Percentiles rank a stretch among this genome's conserved stretches.
Conservation (phyloP, 805 yeast species). For the Lipomyces anomalus region DNA sequence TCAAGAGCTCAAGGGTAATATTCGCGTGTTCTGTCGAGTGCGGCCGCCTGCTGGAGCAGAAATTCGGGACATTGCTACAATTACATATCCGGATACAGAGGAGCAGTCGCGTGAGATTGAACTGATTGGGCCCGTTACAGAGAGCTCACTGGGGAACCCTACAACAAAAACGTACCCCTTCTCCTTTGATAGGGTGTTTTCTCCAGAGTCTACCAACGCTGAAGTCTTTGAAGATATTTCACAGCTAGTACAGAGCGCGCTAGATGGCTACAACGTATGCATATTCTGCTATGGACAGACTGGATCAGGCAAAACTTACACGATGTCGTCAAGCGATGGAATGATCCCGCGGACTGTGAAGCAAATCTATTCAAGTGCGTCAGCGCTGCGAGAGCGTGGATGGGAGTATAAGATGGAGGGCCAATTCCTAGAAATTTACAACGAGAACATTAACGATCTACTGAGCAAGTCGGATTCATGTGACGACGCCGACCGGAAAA, state of each 20-base stretch:
- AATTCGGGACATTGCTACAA: constrained; percentile 27
- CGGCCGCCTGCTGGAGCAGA: constrained; percentile 47
- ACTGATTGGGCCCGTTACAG: constrained; percentile 25
- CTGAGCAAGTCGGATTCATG: constrained; percentile 36
- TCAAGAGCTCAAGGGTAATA: constrained; percentile 87
- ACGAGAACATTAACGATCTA: constrained; percentile 72
- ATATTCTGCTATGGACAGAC: constrained; percentile 97
- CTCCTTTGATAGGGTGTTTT: constrained; percentile 75
- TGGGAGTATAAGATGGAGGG: constrained; percentile 63
- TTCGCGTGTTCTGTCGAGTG: constrained; percentile 82
- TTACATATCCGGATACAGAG: constrained; percentile 33
- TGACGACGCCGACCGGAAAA: constrained; percentile 31
- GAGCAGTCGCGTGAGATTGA: constrained; percentile 26
- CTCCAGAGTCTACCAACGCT: constrained; percentile 45
- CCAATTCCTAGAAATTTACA: constrained; percentile 84
- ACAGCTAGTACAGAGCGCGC: constrained; percentile 74
- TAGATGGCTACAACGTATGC: constrained; percentile 88
- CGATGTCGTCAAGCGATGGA: constrained; percentile 74
- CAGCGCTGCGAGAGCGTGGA: constrained; percentile 45
- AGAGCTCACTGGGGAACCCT: constrained; percentile 12
- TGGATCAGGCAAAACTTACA: constrained; percentile 88
- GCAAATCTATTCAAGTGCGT: constrained; percentile 59
- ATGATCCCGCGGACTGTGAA: constrained; percentile 71
- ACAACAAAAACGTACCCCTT: constrained; percentile 39
- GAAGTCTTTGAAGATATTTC: constrained; percentile 79